Conservation (phyloP, 352 stramenopile genomes). For the Globisporangium camurandrum region DNA sequence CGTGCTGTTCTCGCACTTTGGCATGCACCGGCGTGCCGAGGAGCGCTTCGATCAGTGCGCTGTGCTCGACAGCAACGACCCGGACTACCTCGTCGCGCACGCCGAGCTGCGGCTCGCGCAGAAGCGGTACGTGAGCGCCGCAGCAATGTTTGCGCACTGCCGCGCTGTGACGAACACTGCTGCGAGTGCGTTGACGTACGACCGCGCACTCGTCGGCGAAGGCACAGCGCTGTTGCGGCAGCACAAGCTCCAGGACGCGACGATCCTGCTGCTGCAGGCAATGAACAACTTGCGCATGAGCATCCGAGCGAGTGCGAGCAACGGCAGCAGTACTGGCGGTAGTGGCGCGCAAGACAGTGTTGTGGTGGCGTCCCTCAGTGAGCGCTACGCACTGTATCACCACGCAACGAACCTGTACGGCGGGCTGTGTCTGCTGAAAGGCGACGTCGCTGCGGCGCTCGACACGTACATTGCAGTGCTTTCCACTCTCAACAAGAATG, state of each 20-base stretch:
- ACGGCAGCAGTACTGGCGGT: neutral
- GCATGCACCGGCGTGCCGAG: slow-evolving; percentile 46
- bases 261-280: slow-evolving; percentile 28
- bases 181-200: slow-evolving; percentile 20
- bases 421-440: slow-evolving; percentile 40
- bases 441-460: slow-evolving; percentile 36
- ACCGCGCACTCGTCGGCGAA: slow-evolving; percentile 43
- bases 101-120: slow-evolving; percentile 38
- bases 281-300: slow-evolving; percentile 24
- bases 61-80: slow-evolving; percentile 19
- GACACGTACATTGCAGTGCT: slow-evolving; percentile 37
- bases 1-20: slow-evolving; percentile 40
- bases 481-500: slow-evolving; percentile 1
- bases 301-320: slow-evolving; percentile 7
- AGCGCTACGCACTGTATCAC: slow-evolving; percentile 28
- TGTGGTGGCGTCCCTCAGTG: slow-evolving; percentile 2
- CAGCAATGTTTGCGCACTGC: slow-evolving; percentile 34
- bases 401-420: slow-evolving; percentile 37
- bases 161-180: slow-evolving; percentile 13
- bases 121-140: slow-evolving; percentile 24
- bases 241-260: slow-evolving; percentile 29
- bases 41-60: slow-evolving; percentile 31
- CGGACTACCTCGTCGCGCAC: slow-evolving; percentile 41
- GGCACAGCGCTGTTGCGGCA: slow-evolving; percentile 30
- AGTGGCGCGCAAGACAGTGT: no score